A percentile compares a stretch with the other conserved stretches of the same genome.
phyloP scores from a whole-genome alignment of 352 stramenopile genomes.

The Globisporangium nagaii region DNA sequence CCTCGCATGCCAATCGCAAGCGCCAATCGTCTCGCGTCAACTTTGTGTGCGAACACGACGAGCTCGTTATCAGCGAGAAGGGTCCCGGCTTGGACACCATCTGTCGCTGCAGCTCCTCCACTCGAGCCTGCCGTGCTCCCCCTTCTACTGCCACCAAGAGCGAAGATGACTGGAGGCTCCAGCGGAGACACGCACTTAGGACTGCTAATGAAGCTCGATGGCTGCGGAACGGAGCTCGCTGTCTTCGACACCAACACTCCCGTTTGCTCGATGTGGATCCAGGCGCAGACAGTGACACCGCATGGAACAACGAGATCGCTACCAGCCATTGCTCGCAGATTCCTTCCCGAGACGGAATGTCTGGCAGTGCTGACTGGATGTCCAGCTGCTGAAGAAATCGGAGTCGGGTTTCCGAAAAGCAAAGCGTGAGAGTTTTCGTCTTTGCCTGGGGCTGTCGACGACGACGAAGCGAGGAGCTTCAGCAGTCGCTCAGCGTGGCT shows the following conservation, averaged over 20 bases:
- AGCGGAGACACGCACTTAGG: neutral
- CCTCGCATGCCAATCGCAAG: neutral
- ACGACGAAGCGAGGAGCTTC: neutral
- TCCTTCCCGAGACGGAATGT: neutral
- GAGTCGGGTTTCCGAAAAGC: constrained; percentile 4
- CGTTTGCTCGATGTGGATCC: constrained; percentile 11
- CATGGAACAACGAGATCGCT: neutral
- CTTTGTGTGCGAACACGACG: neutral
- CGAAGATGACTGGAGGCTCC: constrained; percentile 4
- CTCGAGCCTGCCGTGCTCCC: neutral
- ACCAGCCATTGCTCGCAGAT: no score
- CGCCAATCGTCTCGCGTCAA: neutral
- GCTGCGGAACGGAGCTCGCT: neutral
- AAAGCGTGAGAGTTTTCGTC: neutral
- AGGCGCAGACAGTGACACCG: constrained; percentile 1
- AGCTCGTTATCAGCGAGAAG: neutral
- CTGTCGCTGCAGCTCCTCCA: neutral
- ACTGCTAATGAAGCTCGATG: neutral
- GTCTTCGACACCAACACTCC: neutral
- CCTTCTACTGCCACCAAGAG: neutral
- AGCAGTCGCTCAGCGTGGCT: neutral
- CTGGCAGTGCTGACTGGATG: neutral
- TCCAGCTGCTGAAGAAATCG: neutral
- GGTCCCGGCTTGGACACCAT: neutral
- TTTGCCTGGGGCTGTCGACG: neutral